Base-by-base conservation (phyloP, 2,329 filamentous ascomycete species). In the Penicillium janthinellum region DNA sequence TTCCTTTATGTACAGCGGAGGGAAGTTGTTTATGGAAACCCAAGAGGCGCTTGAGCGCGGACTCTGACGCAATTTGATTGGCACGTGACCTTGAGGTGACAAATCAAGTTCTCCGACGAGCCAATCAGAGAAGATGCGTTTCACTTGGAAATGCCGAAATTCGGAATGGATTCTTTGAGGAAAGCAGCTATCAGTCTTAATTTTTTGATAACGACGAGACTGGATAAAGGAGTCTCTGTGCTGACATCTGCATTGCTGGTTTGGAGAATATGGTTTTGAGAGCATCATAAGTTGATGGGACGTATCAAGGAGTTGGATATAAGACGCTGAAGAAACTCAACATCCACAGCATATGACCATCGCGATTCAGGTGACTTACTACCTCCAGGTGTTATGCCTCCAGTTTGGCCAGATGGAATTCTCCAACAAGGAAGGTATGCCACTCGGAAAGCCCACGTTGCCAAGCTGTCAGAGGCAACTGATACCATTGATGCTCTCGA, bases 61-160 rank as follows among this genome's bases (percentile, higher is more conserved):
- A 58, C 65, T 72, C 70, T 74, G 72, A 74, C 70, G 71, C 71
- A 74, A 74, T 74, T 59, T 50, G 34, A 39, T 20, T 5, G 7
- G 48, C 72, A 74, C 67, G 70, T 73, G 72, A 70, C 52, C 28
- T 20, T 5, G n/a, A n/a, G 31, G 67, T 74, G 70, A 74, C 70
- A 71, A 73, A 74, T 71, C 35, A 5, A 22, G n/a, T 12, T 11
- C 8, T 28, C 20, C 3, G 17, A 25, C 6, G 25, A 25, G n/a
- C 71, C 67, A 73, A 72, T 71, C 49, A 68, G 39, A 62, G 55
- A 11, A 10, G 25, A 54, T 28, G 38, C 37, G 60, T 70, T 72
- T 61, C 54, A 58, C 58, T 57, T 64, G 52, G 25, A 54, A 59
- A 57, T 44, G 61, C 64, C 64, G 64, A 64, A 31, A 17, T 47